Evolutionary conservation across 2,329 filamentous ascomycete genomes (phyloP), one percentile per base, ranked within the genome.

Genomic region (Neofusicoccum cordaticola): DNA sequence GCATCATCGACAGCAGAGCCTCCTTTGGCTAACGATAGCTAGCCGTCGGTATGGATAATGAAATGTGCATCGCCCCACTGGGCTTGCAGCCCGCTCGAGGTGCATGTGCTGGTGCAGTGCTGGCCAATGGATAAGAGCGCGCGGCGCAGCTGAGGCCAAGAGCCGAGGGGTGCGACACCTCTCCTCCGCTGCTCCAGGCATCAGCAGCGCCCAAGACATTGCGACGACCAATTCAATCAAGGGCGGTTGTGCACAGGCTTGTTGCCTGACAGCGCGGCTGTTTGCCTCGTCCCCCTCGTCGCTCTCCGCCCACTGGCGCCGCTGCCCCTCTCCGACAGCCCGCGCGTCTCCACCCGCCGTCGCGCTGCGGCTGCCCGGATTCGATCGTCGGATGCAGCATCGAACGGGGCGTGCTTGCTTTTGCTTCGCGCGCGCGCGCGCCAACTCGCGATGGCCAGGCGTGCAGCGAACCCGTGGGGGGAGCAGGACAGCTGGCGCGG

Each of bases 41-140:
- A 60, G 56, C 56, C 42, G 42, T 60, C 39, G 56, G 39, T 60
- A 60, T 60, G 56, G 56, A 60, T 60, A 60, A 60, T 60, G 45
- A 58, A 47, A 60, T 60, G 42, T 60, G 56, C 56, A 62, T 51
- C 17, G 58, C 58, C 58, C 45, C 58, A 62, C 58, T 51, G 17
- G 58, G 44, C 57, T 61, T 61, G 57, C 34, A n/a, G n/a, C 34
- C 39, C 34, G 56, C 56, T 35, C 31, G 27, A 31, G 12, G 44
- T 62, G 58, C 58, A 47, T 60, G 56, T 60, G 56, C 42, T 60
- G 56, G 56, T 60, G 56, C 56, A 45, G 56, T 35, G 56, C 35
- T 27, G 42, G 31, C 56, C 56, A 60, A 60, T 60, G 56, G 56
- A 60, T 47, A 60, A 60, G 27, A 47, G 41, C 56, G 7, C 6